phyloP scores from a whole-genome alignment of 2,329 filamentous ascomycete species.

The Colletotrichum sidae region DNA sequence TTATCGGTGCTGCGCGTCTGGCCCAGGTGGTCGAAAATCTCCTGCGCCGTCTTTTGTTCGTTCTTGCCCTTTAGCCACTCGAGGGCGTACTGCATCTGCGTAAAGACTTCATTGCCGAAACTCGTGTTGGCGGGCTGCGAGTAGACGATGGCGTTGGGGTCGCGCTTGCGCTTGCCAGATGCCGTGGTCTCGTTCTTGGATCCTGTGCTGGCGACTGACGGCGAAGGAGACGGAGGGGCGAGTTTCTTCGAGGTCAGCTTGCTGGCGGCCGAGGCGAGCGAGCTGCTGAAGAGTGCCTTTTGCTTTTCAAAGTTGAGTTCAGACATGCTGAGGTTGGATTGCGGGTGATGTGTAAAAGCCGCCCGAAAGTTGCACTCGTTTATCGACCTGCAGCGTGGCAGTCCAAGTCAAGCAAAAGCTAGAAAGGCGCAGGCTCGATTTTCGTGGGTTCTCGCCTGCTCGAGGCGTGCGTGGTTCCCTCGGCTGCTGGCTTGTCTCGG shows the following conservation, averaged over 20 bases:
- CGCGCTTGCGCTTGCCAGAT: conserved; percentile 71
- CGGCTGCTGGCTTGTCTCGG: too few species aligned
- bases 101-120: conserved; percentile 84
- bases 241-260: conserved; percentile 68
- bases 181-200: conserved; percentile 69
- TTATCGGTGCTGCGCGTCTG: conserved; percentile 72
- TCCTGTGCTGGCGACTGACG: conserved; percentile 64
- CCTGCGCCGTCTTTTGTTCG: conserved; percentile 75
- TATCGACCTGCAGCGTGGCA: too few species aligned
- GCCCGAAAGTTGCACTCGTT: too few species aligned
- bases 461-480: too few species aligned
- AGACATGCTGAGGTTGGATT: conserved; percentile 52
- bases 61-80: conserved; percentile 82
- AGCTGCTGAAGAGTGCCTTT: conserved; percentile 71
- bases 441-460: too few species aligned
- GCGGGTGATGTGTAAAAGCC: conserved; percentile 38
- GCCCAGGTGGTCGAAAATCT: conserved; percentile 85
- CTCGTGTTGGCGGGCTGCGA: conserved; percentile 82
- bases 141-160: conserved; percentile 68
- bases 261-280: conserved; percentile 71
- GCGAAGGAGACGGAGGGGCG: conserved; percentile 72
- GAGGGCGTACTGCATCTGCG: conserved; percentile 88
- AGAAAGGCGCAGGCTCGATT: too few species aligned
- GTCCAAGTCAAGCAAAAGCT: too few species aligned
- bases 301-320: conserved; percentile 73